Evolutionary conservation across 768 basidiomycete species (phyloP).

Genomic region (Mrakia hoshinonis): DNA sequence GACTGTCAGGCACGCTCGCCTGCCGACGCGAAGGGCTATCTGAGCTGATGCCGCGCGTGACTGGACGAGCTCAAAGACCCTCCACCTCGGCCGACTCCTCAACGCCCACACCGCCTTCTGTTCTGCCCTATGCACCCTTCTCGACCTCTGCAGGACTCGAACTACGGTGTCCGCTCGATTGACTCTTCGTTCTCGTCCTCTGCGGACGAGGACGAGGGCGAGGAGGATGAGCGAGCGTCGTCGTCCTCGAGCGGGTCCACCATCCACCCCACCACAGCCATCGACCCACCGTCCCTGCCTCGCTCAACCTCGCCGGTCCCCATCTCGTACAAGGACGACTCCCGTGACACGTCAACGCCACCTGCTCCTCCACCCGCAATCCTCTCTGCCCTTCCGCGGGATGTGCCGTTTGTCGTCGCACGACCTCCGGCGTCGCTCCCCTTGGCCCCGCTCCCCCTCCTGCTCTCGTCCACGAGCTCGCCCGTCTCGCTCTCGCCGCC

Average conservation of each 20-base stretch:
- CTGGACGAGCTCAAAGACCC: too few species aligned
- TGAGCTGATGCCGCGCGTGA: too few species aligned
- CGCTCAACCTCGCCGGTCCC: not conserved
- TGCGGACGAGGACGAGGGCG: not conserved
- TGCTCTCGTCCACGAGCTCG: not conserved
- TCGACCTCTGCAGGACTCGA: constrained; percentile 1
- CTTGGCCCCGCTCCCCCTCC: not conserved
- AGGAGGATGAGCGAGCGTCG: not conserved
- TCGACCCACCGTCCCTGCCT: not conserved
- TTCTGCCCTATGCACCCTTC: not conserved
- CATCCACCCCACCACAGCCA: not conserved
- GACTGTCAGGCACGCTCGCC: too few species aligned
- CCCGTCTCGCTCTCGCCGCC: constrained; percentile 3
- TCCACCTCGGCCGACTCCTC: too few species aligned
- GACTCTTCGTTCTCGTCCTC: constrained; percentile 7
- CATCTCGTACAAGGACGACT: not conserved
- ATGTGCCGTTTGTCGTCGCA: not conserved
- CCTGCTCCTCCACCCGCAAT: not conserved
- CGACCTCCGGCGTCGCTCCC: not conserved
- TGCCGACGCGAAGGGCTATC: too few species aligned
- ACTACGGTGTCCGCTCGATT: constrained; percentile 4
- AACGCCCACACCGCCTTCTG: too few species aligned
- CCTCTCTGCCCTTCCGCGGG: not conserved
- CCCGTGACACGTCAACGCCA: too few species aligned
- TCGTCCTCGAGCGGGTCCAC: not conserved